Percentiles rank a stretch among this genome's conserved stretches.
These are phyloP conservation scores for Knufia petricola DNA, from an alignment of 2,329 filamentous ascomycete species.

Conservation along the genomic window DNA sequence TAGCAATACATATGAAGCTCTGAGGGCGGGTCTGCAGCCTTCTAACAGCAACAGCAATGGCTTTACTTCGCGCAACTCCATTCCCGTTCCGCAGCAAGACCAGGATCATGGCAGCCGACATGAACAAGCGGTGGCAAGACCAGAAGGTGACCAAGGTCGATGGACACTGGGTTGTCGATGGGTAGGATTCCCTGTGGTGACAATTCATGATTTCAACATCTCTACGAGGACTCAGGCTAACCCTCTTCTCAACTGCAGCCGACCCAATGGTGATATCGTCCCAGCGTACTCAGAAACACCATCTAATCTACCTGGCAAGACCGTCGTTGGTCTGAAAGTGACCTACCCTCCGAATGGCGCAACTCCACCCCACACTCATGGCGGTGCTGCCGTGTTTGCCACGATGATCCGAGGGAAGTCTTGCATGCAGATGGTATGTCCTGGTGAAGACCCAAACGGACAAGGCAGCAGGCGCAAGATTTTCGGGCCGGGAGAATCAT, in stretches of 20 bases:
- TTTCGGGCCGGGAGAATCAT: slow-evolving; percentile 8
- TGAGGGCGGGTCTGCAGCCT: too few relatives aligned
- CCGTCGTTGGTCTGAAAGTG: slow-evolving; percentile 32
- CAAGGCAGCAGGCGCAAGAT: slow-evolving; percentile 4
- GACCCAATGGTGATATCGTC: slow-evolving; percentile 25
- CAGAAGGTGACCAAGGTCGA: slow-evolving; percentile 12
- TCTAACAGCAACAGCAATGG: too few relatives aligned
- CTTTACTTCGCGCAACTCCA: too few relatives aligned
- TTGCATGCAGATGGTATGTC: slow-evolving; percentile 43
- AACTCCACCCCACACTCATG: slow-evolving; percentile 40
- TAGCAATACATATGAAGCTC: too few relatives aligned
- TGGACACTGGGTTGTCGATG: slow-evolving; percentile 10
- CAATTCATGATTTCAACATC: too few relatives aligned
- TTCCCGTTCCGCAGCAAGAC: too few relatives aligned
- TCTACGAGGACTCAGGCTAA: too few relatives aligned
- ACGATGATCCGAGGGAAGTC: slow-evolving; percentile 33
- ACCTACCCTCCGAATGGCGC: slow-evolving; percentile 30
- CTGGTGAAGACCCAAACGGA: slow-evolving; percentile 28
- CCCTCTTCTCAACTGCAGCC: too few relatives aligned
- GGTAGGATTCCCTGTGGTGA: slow-evolving; percentile 7
- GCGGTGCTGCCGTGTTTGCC: slow-evolving; percentile 34
- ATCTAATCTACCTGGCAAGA: slow-evolving; percentile 33
- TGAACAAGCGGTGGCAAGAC: slow-evolving; percentile 12
- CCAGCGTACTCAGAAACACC: slow-evolving; percentile 30
- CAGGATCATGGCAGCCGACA: slow-evolving; percentile 3